Percentiles rank a stretch among this genome's conserved stretches.
Evolutionary conservation across 2,329 filamentous ascomycete genomes (phyloP).

Genomic region (Aspergillus fumigatiaffinis): DNA sequence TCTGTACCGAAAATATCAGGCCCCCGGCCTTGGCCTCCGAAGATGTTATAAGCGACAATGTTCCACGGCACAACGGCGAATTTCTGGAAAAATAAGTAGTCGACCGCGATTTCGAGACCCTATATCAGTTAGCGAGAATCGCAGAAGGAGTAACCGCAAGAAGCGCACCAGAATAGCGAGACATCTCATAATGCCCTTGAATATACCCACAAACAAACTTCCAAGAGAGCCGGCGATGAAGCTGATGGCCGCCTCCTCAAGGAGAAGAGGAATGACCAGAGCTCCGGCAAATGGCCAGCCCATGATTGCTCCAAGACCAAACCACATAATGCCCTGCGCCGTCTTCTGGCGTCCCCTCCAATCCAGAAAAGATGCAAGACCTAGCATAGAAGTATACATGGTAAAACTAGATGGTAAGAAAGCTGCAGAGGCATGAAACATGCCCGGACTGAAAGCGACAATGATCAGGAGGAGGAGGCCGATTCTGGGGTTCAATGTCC

Average conservation of each 20-base stretch:
- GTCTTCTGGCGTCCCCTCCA: constrained; percentile 77
- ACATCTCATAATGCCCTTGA: constrained; percentile 64
- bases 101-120: constrained; percentile 66
- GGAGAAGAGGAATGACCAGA: constrained; percentile 72
- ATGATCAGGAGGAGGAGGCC: constrained; percentile 79
- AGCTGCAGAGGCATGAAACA: constrained; percentile 85
- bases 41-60: constrained; percentile 93
- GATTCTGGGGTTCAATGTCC: constrained; percentile 74
- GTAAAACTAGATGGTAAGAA: constrained; percentile 93
- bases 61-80: constrained; percentile 77
- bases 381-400: constrained; percentile 90
- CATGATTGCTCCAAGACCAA: constrained; percentile 76
- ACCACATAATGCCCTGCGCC: constrained; percentile 82
- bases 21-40: constrained; percentile 70
- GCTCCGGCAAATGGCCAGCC: constrained; percentile 95
- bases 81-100: constrained; percentile 82
- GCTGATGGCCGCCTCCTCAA: constrained; percentile 66
- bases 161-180: constrained; percentile 64
- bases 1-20: constrained; percentile 94
- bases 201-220: constrained; percentile 57
- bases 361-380: constrained; percentile 84
- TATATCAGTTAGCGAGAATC: constrained; percentile 37
- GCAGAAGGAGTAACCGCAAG: not conserved
- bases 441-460: constrained; percentile 76
- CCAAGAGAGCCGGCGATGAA: constrained; percentile 54